Evolutionary conservation across 768 basidiomycete species (phyloP).

Genomic region (Leccinellum albellum): DNA sequence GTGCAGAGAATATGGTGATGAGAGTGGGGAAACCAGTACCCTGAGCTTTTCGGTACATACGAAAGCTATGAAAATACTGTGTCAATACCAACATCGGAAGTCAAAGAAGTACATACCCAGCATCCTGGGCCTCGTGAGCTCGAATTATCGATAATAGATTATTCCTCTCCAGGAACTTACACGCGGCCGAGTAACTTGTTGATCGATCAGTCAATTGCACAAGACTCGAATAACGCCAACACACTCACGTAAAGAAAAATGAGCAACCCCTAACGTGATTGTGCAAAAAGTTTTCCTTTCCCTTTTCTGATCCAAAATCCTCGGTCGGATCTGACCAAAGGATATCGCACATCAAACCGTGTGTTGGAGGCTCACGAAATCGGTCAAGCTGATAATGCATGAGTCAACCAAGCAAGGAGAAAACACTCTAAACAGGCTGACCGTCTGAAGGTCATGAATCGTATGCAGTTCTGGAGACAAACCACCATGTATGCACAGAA

Average conservation of each 20-base stretch:
- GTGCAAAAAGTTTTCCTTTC: slow-evolving; percentile 60
- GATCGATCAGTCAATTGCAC: neutral
- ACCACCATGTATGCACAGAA: slow-evolving; percentile 73
- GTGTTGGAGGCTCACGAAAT: slow-evolving; percentile 70
- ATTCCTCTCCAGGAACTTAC: slow-evolving; percentile 91
- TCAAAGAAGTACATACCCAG: slow-evolving; percentile 55
- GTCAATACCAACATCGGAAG: neutral
- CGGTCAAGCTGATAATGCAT: slow-evolving; percentile 52
- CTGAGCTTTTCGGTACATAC: slow-evolving; percentile 92
- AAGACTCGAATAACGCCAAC: neutral
- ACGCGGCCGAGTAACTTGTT: slow-evolving; percentile 77
- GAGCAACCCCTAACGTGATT: slow-evolving; percentile 73
- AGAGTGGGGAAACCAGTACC: slow-evolving; percentile 93
- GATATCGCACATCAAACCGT: slow-evolving; percentile 73
- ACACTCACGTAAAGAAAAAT: slow-evolving; percentile 67
- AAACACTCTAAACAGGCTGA: slow-evolving; percentile 27
- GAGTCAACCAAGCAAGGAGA: neutral
- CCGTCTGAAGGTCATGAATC: slow-evolving; percentile 59
- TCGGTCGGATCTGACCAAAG: slow-evolving; percentile 75
- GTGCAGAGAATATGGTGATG: slow-evolving; percentile 97
- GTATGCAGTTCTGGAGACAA: slow-evolving; percentile 68
- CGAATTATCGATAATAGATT: slow-evolving; percentile 88
- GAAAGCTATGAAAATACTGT: slow-evolving; percentile 48
- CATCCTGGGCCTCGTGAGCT: slow-evolving; percentile 96
- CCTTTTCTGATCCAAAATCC: slow-evolving; percentile 68